phyloP scores from a whole-genome alignment of 2,329 filamentous ascomycete genomes.

The Hortaea werneckii region DNA sequence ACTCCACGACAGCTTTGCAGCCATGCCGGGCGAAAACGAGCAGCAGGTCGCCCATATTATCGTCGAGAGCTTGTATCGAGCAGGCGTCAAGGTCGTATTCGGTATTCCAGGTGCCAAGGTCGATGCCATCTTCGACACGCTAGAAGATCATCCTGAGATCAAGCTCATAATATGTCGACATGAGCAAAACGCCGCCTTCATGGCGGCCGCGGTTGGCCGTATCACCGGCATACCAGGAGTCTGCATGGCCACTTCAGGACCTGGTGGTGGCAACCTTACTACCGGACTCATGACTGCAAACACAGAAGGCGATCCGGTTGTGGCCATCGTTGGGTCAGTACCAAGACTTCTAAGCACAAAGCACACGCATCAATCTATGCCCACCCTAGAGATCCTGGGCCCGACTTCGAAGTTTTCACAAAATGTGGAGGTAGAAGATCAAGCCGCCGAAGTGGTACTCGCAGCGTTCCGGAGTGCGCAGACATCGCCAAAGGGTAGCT shows the following conservation, averaged over 20 bases:
- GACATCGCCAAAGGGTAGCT: conserved; percentile 33
- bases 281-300: conserved; percentile 40
- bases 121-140: conserved; percentile 39
- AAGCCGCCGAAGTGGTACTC: conserved; percentile 39
- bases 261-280: conserved; percentile 38
- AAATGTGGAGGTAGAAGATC: conserved; percentile 37
- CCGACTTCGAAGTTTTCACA: conserved; percentile 36
- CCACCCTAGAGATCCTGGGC: conserved; percentile 33
- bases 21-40: conserved; percentile 2
- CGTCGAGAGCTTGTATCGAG: conserved; percentile 28
- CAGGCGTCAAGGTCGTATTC: conserved; percentile 38
- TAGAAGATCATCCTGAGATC: conserved; percentile 39
- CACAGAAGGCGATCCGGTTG: conserved; percentile 39
- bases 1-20: not conserved
- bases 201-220: conserved; percentile 38
- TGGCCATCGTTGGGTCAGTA: conserved; percentile 41
- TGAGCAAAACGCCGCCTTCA: conserved; percentile 43
- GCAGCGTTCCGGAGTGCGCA: conserved; percentile 35
- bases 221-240: conserved; percentile 39
- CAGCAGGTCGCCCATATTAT: conserved; percentile 25
- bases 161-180: conserved; percentile 39
- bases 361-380: conserved; percentile 40
- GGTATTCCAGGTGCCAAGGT: conserved; percentile 40
- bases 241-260: conserved; percentile 38
- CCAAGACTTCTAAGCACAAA: conserved; percentile 35